Conservation (phyloP, 352 stramenopile genomes). For the Phytophthora sansomeana region DNA sequence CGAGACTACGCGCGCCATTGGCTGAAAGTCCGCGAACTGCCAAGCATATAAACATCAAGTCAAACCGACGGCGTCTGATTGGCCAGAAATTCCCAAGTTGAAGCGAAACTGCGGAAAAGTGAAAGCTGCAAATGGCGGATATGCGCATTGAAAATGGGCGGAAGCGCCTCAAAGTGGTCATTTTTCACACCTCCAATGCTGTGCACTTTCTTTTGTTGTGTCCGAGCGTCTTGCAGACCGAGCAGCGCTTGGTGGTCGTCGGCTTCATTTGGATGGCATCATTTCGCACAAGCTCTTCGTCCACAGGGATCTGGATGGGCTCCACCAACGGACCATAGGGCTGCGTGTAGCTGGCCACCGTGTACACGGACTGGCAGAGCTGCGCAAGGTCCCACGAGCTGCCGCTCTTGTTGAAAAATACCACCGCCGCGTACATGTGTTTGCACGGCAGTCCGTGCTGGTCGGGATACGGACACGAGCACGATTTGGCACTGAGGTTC, state of each 20-base stretch:
- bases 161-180: too few relatives aligned
- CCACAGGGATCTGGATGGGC: constrained; percentile 49
- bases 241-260: constrained; percentile 44
- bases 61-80: constrained; percentile 11
- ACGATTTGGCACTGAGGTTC: constrained; percentile 40
- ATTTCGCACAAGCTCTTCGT: constrained; percentile 58
- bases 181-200: constrained; percentile 29
- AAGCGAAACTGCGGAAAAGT: constrained; percentile 14
- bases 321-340: constrained; percentile 39
- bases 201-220: constrained; percentile 57
- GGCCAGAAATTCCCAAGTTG: constrained; percentile 27
- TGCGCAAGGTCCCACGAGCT: constrained; percentile 43
- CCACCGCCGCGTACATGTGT: constrained; percentile 43
- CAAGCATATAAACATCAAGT: constrained; percentile 32
- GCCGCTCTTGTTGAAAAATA: constrained; percentile 51
- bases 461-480: constrained; percentile 46
- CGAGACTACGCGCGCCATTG: constrained; percentile 22
- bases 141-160: too few relatives aligned
- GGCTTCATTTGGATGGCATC: constrained; percentile 44
- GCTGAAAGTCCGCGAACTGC: constrained; percentile 25
- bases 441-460: constrained; percentile 52
- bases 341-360: constrained; percentile 37
- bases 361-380: constrained; percentile 46
- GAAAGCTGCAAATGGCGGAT: not conserved
- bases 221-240: constrained; percentile 49